Evolutionary conservation across 306 rosid genomes (phyloP), one percentile per base, ranked within the genome.

Genomic region (Urtica urens): DNA sequence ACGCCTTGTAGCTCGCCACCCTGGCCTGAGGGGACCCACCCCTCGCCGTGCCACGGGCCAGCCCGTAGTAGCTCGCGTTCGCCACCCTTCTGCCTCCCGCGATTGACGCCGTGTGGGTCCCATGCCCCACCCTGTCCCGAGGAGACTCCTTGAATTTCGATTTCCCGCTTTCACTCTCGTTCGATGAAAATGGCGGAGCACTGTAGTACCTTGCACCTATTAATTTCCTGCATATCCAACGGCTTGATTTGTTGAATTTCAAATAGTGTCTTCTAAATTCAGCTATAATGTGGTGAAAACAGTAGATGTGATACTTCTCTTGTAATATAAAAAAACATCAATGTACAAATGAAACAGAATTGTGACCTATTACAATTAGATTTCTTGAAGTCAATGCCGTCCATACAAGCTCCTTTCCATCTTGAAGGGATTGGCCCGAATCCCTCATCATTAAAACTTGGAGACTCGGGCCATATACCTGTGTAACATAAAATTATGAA

Each of bases 381-480:
- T 66, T 73, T 78, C 69, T 70, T 80, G 73, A 88, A 83, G 77
- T 81, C 90, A 25, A 55, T 64, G 10, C 81, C 93, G 52, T 69
- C 90, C 95, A 88, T 78, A 70, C 96, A 88, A 40, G 68, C 52
- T 59, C 96, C 95, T 70, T 72, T 88, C 96, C 96, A 88, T 74
- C 59, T 76, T 47, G 78, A 52, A 61, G 96, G 96, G 53, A 88
- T 69, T 49, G 77, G 65, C 15, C 83, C 84, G 57, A 83, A 47
- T 34, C 93, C 95, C 23, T 65, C 65, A 37, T 83, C 96, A 25
- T 47, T 66, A 63, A 88, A 88, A 64, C 94, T 80, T 43, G 83
- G 84, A 63, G 86, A 78, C 70, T 88, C 96, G 1, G 96, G 96
- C 95, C 95, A 83, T 63, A 88, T 83, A 16, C 96, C 96, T 83